Evolutionary conservation across 768 basidiomycete species (phyloP), one percentile per base, ranked within the genome.

Genomic region (Mrakia frigida): DNA sequence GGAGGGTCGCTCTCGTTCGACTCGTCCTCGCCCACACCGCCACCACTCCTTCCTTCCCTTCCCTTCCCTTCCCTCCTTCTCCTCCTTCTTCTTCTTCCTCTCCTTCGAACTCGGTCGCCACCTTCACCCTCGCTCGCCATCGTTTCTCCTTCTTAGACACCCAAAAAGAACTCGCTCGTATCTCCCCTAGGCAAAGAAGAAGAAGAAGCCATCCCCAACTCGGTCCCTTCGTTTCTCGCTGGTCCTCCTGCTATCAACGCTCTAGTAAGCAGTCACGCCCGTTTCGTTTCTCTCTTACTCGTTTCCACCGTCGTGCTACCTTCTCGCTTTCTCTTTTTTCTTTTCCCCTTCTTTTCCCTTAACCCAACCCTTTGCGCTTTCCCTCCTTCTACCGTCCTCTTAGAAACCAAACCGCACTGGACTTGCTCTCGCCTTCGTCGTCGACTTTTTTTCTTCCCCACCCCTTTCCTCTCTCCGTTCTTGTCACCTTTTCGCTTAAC

Each of bases 11-110:
- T 43, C 10, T 28, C 35, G n/a, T 33, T 46, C 46, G n/a, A 43
- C 46, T 35, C 65, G 2, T 18, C 23, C 21, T 46, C 53, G 53
- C 23, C 31, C 28, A 14, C 52, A n/a, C 23, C 59, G 11, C 35
- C 39, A 11, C 35, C 13, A 39, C 25, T 37, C 33, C 28, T 37
- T 33, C 13, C 52, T 41, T 71, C 21, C 33, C 71, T 33, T 72
- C 9, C 52, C 31, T 53, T 52, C 37, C 33, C 79, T 80, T 80
- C 79, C 65, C 81, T 80, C 70, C 71, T 78, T 74, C 67, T 68
- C 73, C 80, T 94, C 93, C 86, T 86, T 95, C 83, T 88, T 96
- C 86, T 95, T 95, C 82, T 94, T 96, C 82, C 95, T 95, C 86
- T 93, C 93, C 6, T 6, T 11, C 6, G 16, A 50, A 50, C 18